Evolutionary conservation across 2,329 filamentous ascomycete genomes (phyloP).

Genomic region (Xylaria sp.): DNA sequence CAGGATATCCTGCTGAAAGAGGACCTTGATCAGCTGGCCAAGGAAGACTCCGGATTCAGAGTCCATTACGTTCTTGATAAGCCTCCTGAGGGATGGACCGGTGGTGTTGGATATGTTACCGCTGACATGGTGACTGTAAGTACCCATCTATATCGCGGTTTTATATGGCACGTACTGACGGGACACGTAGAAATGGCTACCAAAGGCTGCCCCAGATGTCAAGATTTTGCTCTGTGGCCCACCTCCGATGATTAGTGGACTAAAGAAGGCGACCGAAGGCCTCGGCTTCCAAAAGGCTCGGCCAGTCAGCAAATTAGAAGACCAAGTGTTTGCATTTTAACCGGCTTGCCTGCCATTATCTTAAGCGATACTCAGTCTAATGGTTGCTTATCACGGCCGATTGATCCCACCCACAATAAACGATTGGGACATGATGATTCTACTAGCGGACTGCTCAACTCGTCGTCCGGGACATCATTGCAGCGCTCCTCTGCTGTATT

Average conservation of each 20-base stretch:
- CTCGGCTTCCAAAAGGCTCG: constrained; percentile 91
- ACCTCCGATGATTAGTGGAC: constrained; percentile 92
- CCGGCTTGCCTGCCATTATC: constrained; percentile 8
- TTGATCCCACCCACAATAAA: background rate
- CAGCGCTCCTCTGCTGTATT: background rate
- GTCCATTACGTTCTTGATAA: constrained; percentile 97
- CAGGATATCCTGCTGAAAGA: constrained; percentile 94
- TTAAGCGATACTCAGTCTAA: background rate
- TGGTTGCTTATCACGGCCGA: background rate
- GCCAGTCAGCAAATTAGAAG: constrained; percentile 95
- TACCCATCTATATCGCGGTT: background rate
- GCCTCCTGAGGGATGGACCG: constrained; percentile 88
- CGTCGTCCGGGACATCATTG: background rate
- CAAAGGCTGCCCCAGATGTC: constrained; percentile 81
- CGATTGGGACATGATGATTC: background rate
- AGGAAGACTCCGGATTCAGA: constrained; percentile 79
- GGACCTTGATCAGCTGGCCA: constrained; percentile 80
- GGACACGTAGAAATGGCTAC: constrained; percentile 70
- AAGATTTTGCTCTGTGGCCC: constrained; percentile 96
- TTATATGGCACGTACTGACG: constrained; percentile 10
- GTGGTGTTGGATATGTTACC: constrained; percentile 93
- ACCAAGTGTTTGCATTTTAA: constrained; percentile 97
- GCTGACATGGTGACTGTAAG: constrained; percentile 89
- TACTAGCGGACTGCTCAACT: background rate
- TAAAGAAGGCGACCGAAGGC: constrained; percentile 93